Evolutionary conservation across 208 protist genomes (phyloP), one percentile per base, ranked within the genome.

Genomic region (Eutreptiella sp.): DNA sequence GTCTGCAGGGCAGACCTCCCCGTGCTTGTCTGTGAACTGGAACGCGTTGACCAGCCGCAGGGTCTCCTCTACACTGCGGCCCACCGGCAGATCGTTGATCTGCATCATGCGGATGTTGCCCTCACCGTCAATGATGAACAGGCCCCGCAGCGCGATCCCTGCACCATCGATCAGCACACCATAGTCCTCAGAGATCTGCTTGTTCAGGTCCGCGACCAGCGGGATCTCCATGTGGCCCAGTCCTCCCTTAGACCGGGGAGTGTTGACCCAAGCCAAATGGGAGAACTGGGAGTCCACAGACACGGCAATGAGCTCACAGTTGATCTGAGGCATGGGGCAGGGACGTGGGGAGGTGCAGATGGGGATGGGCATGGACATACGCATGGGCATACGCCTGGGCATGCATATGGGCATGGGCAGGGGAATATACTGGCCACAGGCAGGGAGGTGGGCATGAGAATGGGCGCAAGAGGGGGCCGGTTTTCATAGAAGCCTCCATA

Each of bases 261-360:
- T 92, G 54, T 94, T 91, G 39, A 88, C 74, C 94, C 94, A 99
- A 16, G 94, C 93, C 24, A 96, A 72, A 70, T 98, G 95, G 3
- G 81, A 83, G 63, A 84, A 97, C 41, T 89, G 72, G 28, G 80
- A 89, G 76, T 97, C 90, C 41, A 90, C 85, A 23, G 89, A 95
- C 21, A 86, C 73, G 26, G 85, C 92, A 39, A 95, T 57, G 4
- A 97, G 81, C 63, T 96, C 86, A 5, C 82, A 68, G 63, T 87
- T 84, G 4, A 88, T 63, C 50, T 74, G n/a, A n/a, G n/a, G n/a
- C n/a, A n/a, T n/a, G n/a, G n/a, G n/a, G n/a, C n/a, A n/a, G n/a
- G n/a, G n/a, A n/a, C n/a, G n/a, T n/a, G n/a, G n/a, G n/a, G n/a
- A n/a, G n/a, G n/a, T n/a, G n/a, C n/a, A n/a, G n/a, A n/a, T n/a